Evolutionary conservation across 2,329 filamentous ascomycete genomes (phyloP), one percentile per base, ranked within the genome.

Genomic region (Fusarium oligoseptatum): DNA sequence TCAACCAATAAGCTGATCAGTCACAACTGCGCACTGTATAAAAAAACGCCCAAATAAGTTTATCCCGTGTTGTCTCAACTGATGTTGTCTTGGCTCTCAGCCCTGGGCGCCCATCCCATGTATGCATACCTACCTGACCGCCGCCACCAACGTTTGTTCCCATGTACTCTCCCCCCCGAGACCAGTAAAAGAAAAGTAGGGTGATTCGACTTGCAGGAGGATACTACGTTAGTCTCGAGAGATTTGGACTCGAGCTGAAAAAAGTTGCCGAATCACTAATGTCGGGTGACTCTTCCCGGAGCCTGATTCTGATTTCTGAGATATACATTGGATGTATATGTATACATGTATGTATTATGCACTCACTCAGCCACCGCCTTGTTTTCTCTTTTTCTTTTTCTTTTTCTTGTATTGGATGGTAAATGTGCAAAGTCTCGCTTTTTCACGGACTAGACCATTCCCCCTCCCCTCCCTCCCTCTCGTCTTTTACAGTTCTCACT

Each of bases 281-380:
- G 56, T 10, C 36, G 56, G 56, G 56, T 58, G 56, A 56, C 20
- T 58, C 22, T 39, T 22, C 34, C 29, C 12, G 50, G 20, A 66
- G 66, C 66, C 70, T 63, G 70, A 20, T 62, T 66, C 12, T 60
- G 20, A 34, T 22, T 57, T 22, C 52, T 36, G 32, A 17, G 50
- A 55, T 29, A 55, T 27, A 45, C 43, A 45, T 48, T 34, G 32
- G 32, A 34, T 34, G 32, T 17, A 17, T 57, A 12, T 12, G 32
- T 34, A 34, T 34, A 48, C 43, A 24, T 39, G 2, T 24, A 17
- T 56, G 27, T 29, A 29, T 34, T 29, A 27, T 58, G 52, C 29
- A 56, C 32, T 29, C 27, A 57, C 39, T 70, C 66, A 70, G 69
- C 60, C 66, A 29, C 55, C 62, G 14, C n/a, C 20, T 45, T 22